phyloP scores from a whole-genome alignment of 768 basidiomycete genomes.

The Hortiboletus campestris region DNA sequence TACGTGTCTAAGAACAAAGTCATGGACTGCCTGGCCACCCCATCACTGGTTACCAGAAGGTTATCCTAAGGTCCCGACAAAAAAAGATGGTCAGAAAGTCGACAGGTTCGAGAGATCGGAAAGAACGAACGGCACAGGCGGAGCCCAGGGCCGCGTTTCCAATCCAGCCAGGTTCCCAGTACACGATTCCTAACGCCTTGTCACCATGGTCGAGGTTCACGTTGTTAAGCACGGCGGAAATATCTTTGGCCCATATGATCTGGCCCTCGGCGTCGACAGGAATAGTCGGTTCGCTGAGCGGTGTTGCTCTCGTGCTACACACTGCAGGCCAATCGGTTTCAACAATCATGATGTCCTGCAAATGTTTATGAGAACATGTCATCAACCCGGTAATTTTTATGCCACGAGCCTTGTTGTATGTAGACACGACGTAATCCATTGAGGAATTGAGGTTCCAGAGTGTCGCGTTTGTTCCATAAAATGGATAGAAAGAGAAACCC shows the following conservation, averaged over 20 bases:
- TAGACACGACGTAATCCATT: constrained; percentile 5
- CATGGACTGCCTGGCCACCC: constrained; percentile 9
- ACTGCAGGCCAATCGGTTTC: constrained; percentile 13
- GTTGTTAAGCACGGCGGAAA: neutral
- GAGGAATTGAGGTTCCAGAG: constrained; percentile 6
- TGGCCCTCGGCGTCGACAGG: constrained; percentile 2
- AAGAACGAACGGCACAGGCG: constrained; percentile 8
- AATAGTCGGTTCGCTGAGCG: constrained; percentile 13
- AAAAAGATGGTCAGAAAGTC: neutral
- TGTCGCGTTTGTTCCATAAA: constrained; percentile 5
- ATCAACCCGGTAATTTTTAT: neutral
- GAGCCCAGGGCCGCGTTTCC: constrained; percentile 6
- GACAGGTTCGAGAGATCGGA: neutral
- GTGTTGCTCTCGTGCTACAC: neutral
- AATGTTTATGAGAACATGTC: neutral
- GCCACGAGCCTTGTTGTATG: constrained; percentile 7
- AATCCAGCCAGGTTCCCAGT: constrained; percentile 13
- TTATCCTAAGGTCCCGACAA: neutral
- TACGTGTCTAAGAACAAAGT: neutral
- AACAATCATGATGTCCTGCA: constrained; percentile 8
- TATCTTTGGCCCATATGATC: constrained; percentile 2
- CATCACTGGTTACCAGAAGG: constrained; percentile 4
- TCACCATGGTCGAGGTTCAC: neutral
- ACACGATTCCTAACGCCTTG: constrained; percentile 12
- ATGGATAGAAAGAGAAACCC: constrained; percentile 11